Conservation (phyloP, 176 grass and related monocot species). For the Carex myosuroides region DNA sequence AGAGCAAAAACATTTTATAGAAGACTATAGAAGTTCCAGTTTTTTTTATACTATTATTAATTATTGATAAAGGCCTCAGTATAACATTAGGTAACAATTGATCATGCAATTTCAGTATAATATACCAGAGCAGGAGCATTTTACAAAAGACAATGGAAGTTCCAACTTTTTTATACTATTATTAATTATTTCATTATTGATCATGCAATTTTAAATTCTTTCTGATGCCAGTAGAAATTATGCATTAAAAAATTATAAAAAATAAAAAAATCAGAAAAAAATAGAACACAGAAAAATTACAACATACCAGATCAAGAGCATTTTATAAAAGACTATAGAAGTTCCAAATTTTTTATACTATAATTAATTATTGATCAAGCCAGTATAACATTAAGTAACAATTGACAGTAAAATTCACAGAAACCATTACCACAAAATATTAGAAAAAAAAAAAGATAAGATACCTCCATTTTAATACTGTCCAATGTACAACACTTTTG, state of each 20-base stretch:
- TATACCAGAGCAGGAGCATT: no score
- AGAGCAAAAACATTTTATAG: neutral
- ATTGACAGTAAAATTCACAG: constrained; percentile 21
- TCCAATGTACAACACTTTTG: no score
- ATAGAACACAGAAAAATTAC: neutral
- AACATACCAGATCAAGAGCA: neutral
- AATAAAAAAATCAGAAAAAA: neutral
- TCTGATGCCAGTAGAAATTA: neutral
- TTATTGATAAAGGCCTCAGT: no score
- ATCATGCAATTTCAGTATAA: no score
- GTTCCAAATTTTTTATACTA: constrained; percentile 10
- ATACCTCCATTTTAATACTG: neutral
- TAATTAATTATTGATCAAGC: constrained; percentile 15
- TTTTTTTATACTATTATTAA: no score
- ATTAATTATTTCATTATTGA: no score
- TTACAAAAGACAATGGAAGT: no score
- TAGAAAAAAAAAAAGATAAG: neutral
- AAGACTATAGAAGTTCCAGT: no score
- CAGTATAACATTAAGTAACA: constrained; percentile 16
- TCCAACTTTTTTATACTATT: no score
- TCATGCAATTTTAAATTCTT: neutral
- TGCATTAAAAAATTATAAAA: neutral
- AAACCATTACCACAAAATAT: constrained; percentile 25
- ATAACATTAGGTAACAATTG: no score
- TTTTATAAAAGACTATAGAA: constrained; percentile 2